phyloP scores from a whole-genome alignment of 192 early-diverging fungal genomes.

The Dissophora ornata region DNA sequence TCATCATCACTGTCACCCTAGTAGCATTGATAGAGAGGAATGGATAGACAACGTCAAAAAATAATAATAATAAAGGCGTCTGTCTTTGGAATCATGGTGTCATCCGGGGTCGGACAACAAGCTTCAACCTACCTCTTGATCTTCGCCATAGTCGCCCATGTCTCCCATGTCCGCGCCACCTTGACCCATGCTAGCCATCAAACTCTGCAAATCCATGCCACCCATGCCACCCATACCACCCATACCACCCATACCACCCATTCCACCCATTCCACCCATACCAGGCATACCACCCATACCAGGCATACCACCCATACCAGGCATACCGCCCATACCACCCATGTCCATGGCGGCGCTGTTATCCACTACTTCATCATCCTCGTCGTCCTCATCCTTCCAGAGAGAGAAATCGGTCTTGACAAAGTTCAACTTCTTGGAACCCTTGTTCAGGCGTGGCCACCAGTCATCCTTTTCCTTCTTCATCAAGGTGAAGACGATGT shows the following conservation, averaged over 20 bases:
- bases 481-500: constrained; percentile 73
- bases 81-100: no score
- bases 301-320: constrained; percentile 15
- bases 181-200: constrained; percentile 28
- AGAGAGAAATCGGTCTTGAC: constrained; percentile 91
- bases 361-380: constrained; percentile 65
- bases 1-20: constrained; percentile 30
- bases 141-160: constrained; percentile 18
- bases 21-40: no score
- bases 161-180: constrained; percentile 14
- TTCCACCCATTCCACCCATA: constrained; percentile 15
- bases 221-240: constrained; percentile 14
- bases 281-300: constrained; percentile 14
- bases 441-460: constrained; percentile 90
- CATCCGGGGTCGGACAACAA: no score
- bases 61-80: no score
- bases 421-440: constrained; percentile 71
- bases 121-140: constrained; percentile 5
- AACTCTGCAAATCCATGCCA: constrained; percentile 15
- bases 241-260: constrained; percentile 19
- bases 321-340: constrained; percentile 43
- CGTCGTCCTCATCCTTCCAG: constrained; percentile 97
- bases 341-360: constrained; percentile 46
- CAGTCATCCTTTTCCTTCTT: constrained; percentile 78
- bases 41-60: not conserved